phyloP scores from a whole-genome alignment of 345 rosid genomes.

The Streptanthus diversifolius region DNA sequence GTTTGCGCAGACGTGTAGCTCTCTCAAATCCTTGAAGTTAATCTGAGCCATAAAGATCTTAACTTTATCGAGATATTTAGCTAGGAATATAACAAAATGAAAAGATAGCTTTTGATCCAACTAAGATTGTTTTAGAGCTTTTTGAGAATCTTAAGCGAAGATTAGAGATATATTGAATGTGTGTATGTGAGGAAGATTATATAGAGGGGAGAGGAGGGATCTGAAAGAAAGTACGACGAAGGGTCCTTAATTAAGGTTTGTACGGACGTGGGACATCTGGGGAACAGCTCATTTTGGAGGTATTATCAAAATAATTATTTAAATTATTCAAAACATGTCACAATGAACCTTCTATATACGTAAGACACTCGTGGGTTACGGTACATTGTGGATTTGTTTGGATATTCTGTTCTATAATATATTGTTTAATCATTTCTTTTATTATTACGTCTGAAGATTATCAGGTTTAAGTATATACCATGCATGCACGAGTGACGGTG shows the following conservation, averaged over 20 bases:
- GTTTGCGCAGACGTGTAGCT: constrained; percentile 67
- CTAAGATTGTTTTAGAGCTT: not conserved
- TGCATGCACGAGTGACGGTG: constrained; percentile 36
- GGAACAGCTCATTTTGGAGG: constrained; percentile 42
- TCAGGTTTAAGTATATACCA: not conserved
- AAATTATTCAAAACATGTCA: constrained; percentile 8
- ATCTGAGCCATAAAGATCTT: constrained; percentile 43
- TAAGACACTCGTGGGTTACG: constrained; percentile 29
- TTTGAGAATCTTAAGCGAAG: not conserved
- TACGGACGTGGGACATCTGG: constrained; percentile 45
- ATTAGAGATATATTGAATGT: constrained; percentile 9
- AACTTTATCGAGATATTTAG: not conserved
- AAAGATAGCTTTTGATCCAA: not conserved
- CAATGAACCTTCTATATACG: constrained; percentile 27
- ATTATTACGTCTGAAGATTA: not conserved
- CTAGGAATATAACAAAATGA: not conserved
- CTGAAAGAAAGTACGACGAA: constrained; percentile 45
- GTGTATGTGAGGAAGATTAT: not conserved
- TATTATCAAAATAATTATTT: constrained; percentile 15
- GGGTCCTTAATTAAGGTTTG: constrained; percentile 29
- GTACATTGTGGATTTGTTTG: constrained; percentile 23
- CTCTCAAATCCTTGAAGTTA: constrained; percentile 58
- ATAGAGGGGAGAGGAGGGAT: not conserved
- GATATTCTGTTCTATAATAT: constrained; percentile 8
- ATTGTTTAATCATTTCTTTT: not conserved